Conservation (phyloP, 768 basidiomycete genomes). For the Postia placenta region DNA sequence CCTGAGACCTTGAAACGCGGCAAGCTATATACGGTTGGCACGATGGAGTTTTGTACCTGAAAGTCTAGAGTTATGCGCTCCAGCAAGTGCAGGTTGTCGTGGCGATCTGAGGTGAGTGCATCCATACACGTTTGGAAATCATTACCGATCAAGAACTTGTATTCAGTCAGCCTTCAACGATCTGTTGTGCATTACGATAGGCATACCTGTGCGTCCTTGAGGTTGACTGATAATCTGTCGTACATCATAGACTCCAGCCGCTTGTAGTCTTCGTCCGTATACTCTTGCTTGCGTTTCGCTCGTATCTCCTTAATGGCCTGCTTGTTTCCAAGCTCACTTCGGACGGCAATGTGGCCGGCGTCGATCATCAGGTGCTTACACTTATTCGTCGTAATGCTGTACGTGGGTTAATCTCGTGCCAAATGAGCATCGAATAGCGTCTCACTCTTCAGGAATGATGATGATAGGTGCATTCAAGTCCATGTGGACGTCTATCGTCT, state of each 20-base stretch:
- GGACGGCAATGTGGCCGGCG: conserved; percentile 93
- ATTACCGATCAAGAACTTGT: conserved; percentile 83
- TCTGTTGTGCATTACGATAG: too few relatives aligned
- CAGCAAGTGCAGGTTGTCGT: conserved; percentile 72
- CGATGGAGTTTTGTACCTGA: conserved; percentile 87
- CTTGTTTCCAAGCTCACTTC: conserved; percentile 86
- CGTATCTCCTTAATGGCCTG: conserved; percentile 70
- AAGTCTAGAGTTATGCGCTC: conserved; percentile 91
- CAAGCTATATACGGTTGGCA: conserved; percentile 74
- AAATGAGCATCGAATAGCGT: not conserved
- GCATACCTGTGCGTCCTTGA: conserved; percentile 86
- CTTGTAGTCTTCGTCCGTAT: conserved; percentile 81
- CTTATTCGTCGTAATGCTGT: conserved; percentile 65
- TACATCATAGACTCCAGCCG: conserved; percentile 92
- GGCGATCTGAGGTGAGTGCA: conserved; percentile 57
- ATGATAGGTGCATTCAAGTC: conserved; percentile 97
- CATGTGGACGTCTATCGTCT: conserved; percentile 93
- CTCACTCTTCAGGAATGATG: conserved; percentile 90
- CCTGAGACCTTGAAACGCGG: conserved; percentile 89
- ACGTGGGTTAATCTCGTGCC: conserved; percentile 1
- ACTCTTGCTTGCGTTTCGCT: conserved; percentile 77
- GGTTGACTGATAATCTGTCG: conserved; percentile 76
- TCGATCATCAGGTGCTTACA: conserved; percentile 90
- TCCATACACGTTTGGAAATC: conserved; percentile 76
- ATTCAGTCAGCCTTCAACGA: conserved; percentile 9